Base-by-base conservation (phyloP, 1,139 yeast species). In the Zygosaccharomyces sapae region DNA sequence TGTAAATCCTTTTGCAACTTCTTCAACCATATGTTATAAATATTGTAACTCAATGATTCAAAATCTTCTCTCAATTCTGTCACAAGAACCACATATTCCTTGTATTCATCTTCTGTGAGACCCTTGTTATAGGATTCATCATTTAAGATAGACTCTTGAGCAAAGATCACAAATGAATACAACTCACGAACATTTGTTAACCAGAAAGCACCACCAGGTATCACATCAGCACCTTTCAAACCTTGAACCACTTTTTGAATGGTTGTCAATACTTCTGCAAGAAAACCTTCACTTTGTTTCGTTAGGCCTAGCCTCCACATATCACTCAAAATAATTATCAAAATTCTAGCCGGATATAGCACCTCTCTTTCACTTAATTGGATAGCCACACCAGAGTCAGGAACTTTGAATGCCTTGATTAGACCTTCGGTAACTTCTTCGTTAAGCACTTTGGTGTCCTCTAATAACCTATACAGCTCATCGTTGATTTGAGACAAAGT, bases 221-320 rank as follows among this genome's bases (percentile, higher is more conserved):
- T 83, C 36, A 88, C 83, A 54, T 88, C 95, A 51, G 86, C 95
- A 45, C 92, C 96, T 61, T 83, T 83, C 64, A 85, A 73, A 4
- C 71, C 66, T 6, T 83, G 76, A 16, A 85, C 90, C 55, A 83
- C 81, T 46, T 79, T 82, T 71, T 92, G 98, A 56, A 92, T 89
- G 2, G 88, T 85, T 38, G 89, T 82, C 67, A 92, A 76, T 3
- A 88, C 95, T 66, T 86, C 94, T 46, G 97, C 97, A 55, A 92
- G 72, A 67, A 92, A 87, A 49, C 82, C 83, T 71, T 92, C 98
- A 62, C 94, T 82, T 68, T 90, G 96, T 58, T 86, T 83, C 33
- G 96, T 89, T 61, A 89, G 77, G 2, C 98, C 97, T 49, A 90
- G 75, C 69, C 97, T 80, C 99, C 99, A 92, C 97, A 92, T 89